phyloP scores from a whole-genome alignment of 345 rosid genomes.

The Stellera chamaejasme region DNA sequence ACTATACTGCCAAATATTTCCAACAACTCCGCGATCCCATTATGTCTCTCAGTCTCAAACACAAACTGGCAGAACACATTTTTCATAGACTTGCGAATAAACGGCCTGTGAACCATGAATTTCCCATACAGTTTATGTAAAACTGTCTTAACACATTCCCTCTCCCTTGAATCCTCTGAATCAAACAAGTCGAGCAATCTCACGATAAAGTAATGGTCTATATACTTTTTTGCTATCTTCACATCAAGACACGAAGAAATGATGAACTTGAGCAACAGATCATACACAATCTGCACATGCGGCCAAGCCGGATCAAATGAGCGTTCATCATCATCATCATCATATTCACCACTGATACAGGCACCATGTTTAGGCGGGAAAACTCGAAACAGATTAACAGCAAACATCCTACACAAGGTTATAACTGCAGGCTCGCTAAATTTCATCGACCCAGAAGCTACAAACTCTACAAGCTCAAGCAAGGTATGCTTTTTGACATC shows the following conservation, averaged over 20 bases:
- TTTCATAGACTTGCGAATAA: constrained; percentile 67
- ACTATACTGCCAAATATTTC: constrained; percentile 84
- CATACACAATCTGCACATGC: constrained; percentile 81
- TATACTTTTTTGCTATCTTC: constrained; percentile 68
- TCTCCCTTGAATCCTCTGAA: constrained; percentile 81
- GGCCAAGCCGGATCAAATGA: constrained; percentile 87
- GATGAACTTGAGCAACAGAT: constrained; percentile 65
- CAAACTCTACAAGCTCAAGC: constrained; percentile 71
- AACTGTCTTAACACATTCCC: constrained; percentile 72
- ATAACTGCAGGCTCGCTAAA: constrained; percentile 71
- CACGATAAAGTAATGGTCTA: constrained; percentile 72
- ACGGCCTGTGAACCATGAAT: constrained; percentile 89
- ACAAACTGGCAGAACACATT: constrained; percentile 68
- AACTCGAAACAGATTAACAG: constrained; percentile 66
- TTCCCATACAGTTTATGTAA: constrained; percentile 72
- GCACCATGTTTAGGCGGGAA: constrained; percentile 64
- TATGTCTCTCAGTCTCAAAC: constrained; percentile 73
- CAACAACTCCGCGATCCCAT: constrained; percentile 73
- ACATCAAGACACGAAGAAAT: constrained; percentile 65
- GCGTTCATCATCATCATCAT: constrained; percentile 66
- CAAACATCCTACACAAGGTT: constrained; percentile 86
- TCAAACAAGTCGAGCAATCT: constrained; percentile 75
- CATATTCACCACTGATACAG: constrained; percentile 20
- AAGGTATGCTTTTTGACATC: constrained; percentile 75
- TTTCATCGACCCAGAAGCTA: constrained; percentile 47